A percentile compares a stretch with the other conserved stretches of the same genome.
These are phyloP conservation scores for Pythium pectinolyticum DNA, from an alignment of 352 stramenopile genomes.

Conservation along the genomic window DNA sequence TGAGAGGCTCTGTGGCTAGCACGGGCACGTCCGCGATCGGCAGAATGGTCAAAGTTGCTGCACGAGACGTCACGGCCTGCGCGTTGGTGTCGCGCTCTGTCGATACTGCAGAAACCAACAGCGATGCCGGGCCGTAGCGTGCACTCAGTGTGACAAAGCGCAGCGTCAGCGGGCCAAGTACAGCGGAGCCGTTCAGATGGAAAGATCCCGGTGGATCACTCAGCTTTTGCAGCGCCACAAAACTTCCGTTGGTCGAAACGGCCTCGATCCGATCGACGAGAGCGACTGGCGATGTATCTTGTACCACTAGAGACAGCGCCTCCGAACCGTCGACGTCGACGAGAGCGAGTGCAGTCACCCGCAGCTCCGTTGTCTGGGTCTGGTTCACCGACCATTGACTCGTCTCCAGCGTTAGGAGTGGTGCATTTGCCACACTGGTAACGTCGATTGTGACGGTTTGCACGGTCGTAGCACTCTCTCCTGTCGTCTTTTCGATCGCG, in stretches of 20 bases:
- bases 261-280: constrained; percentile 13
- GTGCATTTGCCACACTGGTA: constrained; percentile 35
- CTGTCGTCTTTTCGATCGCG: constrained; percentile 35
- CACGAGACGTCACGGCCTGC: constrained; percentile 19
- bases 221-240: constrained; percentile 28
- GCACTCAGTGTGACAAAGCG: constrained; percentile 27
- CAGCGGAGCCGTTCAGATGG: constrained; percentile 24
- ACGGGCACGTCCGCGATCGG: constrained; percentile 42
- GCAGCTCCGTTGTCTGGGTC: constrained; percentile 30
- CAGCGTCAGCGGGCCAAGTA: constrained; percentile 26
- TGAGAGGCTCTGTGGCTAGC: constrained; percentile 35
- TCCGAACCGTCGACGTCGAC: constrained; percentile 49
- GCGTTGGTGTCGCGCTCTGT: constrained; percentile 33
- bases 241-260: constrained; percentile 2
- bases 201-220: constrained; percentile 26
- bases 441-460: constrained; percentile 35
- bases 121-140: constrained; percentile 39
- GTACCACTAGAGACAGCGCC: constrained; percentile 34
- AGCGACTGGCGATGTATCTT: constrained; percentile 1
- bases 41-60: constrained; percentile 32
- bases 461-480: constrained; percentile 18
- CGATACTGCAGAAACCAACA: constrained; percentile 39
- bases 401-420: constrained; percentile 25
- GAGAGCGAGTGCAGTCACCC: constrained; percentile 30
- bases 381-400: constrained; percentile 39